Percentiles rank a stretch among this genome's conserved stretches.
Conservation (phyloP, 352 stramenopile species). For the Globisporangium iwayamae region DNA sequence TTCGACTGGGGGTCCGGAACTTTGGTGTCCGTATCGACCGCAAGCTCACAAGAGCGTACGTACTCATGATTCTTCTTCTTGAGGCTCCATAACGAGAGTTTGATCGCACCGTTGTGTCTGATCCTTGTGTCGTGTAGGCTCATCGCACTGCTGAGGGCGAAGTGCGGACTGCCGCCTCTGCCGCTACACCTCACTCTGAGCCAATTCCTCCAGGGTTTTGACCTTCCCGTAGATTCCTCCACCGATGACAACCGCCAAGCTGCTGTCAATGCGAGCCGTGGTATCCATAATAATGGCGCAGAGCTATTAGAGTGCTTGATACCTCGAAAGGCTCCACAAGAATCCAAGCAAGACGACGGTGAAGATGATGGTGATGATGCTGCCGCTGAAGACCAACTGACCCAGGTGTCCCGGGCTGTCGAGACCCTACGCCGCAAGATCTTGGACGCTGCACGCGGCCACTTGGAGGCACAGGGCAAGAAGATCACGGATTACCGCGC, state of each 20-base stretch:
- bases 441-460: constrained; percentile 30
- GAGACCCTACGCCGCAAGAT: constrained; percentile 34
- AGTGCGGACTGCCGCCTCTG: constrained; percentile 28
- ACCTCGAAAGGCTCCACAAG: background rate
- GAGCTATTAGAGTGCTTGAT: background rate
- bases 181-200: constrained; percentile 41
- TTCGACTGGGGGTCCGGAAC: constrained; percentile 41
- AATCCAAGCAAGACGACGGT: background rate
- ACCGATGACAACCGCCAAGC: background rate
- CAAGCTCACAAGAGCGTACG: constrained; percentile 57
- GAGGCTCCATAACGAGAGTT: background rate
- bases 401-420: constrained; percentile 20
- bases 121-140: constrained; percentile 22
- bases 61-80: background rate
- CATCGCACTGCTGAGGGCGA: constrained; percentile 50
- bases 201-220: constrained; percentile 60
- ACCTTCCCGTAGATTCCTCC: constrained; percentile 18
- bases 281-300: background rate
- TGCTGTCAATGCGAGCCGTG: background rate
- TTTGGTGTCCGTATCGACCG: constrained; percentile 60
- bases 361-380: background rate
- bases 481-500: constrained; percentile 33
- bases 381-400: constrained; percentile 31
- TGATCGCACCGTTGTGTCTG: background rate
- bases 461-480: constrained; percentile 26